These are phyloP conservation scores for Lagerstroemia fauriei DNA, from an alignment of 441 rosid species.

Conservation along the genomic window DNA sequence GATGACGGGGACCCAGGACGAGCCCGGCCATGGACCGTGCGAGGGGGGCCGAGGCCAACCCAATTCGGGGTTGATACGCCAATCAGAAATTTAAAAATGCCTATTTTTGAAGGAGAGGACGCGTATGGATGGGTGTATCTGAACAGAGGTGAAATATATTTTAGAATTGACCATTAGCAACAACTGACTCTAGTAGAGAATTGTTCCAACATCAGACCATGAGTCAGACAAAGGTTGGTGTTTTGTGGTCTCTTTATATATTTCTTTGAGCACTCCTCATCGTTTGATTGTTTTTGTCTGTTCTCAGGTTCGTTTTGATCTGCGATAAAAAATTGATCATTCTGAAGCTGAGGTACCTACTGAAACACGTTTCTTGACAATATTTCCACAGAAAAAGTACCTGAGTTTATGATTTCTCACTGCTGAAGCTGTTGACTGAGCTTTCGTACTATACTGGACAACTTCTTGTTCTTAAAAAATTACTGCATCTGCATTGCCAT, in stretches of 20 bases:
- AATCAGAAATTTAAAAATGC: too few relatives aligned
- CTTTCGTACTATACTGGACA: not conserved
- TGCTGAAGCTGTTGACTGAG: not conserved
- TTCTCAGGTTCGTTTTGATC: constrained; percentile 75
- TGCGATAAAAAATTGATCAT: constrained; percentile 44
- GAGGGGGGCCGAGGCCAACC: too few relatives aligned
- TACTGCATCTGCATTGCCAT: not conserved
- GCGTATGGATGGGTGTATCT: too few relatives aligned
- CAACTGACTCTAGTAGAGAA: constrained; percentile 61
- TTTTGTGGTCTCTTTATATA: constrained; percentile 6
- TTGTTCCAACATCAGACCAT: constrained; percentile 78
- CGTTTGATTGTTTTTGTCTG: constrained; percentile 14
- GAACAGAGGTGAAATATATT: too few relatives aligned
- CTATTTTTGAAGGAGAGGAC: too few relatives aligned
- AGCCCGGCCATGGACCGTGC: too few relatives aligned
- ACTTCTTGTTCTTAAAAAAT: not conserved
- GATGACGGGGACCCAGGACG: too few relatives aligned
- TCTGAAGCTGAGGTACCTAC: constrained; percentile 45
- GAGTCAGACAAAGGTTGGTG: constrained; percentile 87
- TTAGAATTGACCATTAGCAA: constrained; percentile 55
- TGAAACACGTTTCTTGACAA: constrained; percentile 4
- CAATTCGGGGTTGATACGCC: too few relatives aligned
- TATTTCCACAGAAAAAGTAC: too few relatives aligned
- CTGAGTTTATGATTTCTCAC: not conserved
- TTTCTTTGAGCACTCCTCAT: constrained; percentile 10